These are phyloP conservation scores for Coemansia sp. DNA, from an alignment of 192 early-diverging fungal species.

Conservation along the genomic window DNA sequence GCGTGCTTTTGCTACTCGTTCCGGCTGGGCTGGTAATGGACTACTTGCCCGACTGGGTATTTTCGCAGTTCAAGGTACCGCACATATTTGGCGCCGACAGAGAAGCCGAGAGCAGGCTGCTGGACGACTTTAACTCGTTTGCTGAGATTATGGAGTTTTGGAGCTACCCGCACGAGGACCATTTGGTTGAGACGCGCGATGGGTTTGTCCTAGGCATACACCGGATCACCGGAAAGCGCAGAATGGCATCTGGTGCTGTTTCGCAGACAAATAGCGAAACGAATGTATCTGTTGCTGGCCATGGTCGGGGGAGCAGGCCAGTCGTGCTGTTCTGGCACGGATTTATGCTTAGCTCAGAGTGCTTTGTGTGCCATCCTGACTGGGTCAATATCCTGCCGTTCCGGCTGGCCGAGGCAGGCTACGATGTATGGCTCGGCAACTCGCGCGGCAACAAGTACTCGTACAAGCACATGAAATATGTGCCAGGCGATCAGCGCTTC, in stretches of 20 bases:
- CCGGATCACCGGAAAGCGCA: slow-evolving; percentile 62
- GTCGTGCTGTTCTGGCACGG: slow-evolving; percentile 95
- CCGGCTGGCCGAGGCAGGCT: slow-evolving; percentile 81
- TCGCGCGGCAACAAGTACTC: slow-evolving; percentile 93
- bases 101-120: slow-evolving; percentile 37
- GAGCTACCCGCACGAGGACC: slow-evolving; percentile 82
- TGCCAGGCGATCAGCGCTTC: slow-evolving; percentile 67
- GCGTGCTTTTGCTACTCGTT: slow-evolving; percentile 66
- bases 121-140: slow-evolving; percentile 56
- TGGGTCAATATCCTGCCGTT: slow-evolving; percentile 75
- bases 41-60: slow-evolving; percentile 39
- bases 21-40: slow-evolving; percentile 58
- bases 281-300: not conserved
- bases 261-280: slow-evolving; percentile 10
- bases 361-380: slow-evolving; percentile 86
- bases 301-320: slow-evolving; percentile 52
- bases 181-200: slow-evolving; percentile 81
- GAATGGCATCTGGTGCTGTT: slow-evolving; percentile 17
- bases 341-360: slow-evolving; percentile 89
- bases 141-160: slow-evolving; percentile 57
- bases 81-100: slow-evolving; percentile 32
- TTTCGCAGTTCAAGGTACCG: slow-evolving; percentile 35
- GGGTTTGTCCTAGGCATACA: slow-evolving; percentile 83
- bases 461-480: slow-evolving; percentile 73
- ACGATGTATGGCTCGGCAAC: slow-evolving; percentile 97